These are phyloP conservation scores for Stygiomarasmius scandens DNA, from an alignment of 1,284 basidiomycete species.

Conservation along the genomic window DNA sequence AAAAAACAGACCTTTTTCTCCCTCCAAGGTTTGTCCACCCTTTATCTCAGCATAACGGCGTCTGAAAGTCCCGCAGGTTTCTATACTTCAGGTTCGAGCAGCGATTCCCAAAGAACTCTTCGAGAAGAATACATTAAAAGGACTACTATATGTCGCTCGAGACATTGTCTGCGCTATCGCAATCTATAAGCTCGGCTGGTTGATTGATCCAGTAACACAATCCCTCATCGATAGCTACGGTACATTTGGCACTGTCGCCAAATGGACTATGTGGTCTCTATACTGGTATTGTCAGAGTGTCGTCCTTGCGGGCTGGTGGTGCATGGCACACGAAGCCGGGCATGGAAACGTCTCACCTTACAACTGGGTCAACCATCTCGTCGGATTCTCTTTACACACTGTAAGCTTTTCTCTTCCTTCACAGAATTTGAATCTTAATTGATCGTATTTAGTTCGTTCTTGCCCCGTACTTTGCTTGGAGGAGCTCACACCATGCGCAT, in stretches of 20 bases:
- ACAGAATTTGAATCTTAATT: background rate
- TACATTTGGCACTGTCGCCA: constrained; percentile 28
- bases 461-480: constrained; percentile 47
- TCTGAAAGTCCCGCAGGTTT: constrained; percentile 34
- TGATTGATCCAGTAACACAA: constrained; percentile 52
- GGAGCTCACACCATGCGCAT: constrained; percentile 56
- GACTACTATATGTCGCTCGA: constrained; percentile 58
- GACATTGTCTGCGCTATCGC: constrained; percentile 57
- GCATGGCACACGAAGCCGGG: constrained; percentile 57
- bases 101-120: constrained; percentile 67
- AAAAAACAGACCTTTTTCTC: constrained; percentile 43
- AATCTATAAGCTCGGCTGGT: constrained; percentile 60
- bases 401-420: constrained; percentile 1
- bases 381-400: constrained; percentile 15
- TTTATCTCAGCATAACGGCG: background rate
- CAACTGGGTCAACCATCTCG: constrained; percentile 17
- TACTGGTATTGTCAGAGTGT: constrained; percentile 72
- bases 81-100: constrained; percentile 48
- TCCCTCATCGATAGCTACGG: constrained; percentile 31
- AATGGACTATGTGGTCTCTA: constrained; percentile 56
- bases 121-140: constrained; percentile 66
- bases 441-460: constrained; percentile 20
- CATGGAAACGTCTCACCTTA: constrained; percentile 48
- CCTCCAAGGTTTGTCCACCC: constrained; percentile 12
- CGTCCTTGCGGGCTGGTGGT: constrained; percentile 59